Evolutionary conservation across 2,329 filamentous ascomycete species (phyloP).

Genomic region (Pezicula carpinea): DNA sequence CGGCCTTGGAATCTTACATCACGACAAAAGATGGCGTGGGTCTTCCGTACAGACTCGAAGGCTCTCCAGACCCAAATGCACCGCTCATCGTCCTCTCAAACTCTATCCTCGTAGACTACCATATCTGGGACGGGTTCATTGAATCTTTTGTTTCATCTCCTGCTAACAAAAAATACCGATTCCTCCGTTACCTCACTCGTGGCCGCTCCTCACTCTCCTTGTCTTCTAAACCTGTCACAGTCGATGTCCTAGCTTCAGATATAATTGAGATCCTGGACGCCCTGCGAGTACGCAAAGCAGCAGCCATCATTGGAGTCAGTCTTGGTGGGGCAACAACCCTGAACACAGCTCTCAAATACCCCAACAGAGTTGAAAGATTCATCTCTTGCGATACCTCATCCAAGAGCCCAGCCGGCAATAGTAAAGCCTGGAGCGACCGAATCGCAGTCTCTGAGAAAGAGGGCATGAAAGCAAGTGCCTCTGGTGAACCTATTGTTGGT

Average conservation of each 20-base stretch:
- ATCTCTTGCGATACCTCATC: conserved; percentile 77
- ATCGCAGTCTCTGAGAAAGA: conserved; percentile 62
- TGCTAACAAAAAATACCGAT: conserved; percentile 48
- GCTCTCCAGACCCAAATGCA: conserved; percentile 59
- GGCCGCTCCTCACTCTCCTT: conserved; percentile 36
- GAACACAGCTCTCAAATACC: conserved; percentile 65
- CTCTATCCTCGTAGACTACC: conserved; percentile 71
- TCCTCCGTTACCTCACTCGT: conserved; percentile 74
- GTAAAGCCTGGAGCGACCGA: conserved; percentile 74
- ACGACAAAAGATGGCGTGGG: conserved; percentile 63
- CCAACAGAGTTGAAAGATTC: conserved; percentile 53
- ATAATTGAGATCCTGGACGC: conserved; percentile 61
- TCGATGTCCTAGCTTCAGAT: conserved; percentile 63
- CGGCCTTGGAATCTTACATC: conserved; percentile 62
- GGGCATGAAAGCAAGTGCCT: conserved; percentile 28
- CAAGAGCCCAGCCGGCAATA: conserved; percentile 67
- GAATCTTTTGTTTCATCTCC: conserved; percentile 20
- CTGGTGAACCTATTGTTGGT: conserved; percentile 54
- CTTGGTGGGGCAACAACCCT: conserved; percentile 77
- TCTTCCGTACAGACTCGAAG: conserved; percentile 73
- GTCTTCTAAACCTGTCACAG: conserved; percentile 16
- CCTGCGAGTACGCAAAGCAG: conserved; percentile 62
- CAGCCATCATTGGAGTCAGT: conserved; percentile 69
- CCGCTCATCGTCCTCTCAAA: conserved; percentile 74
- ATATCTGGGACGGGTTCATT: conserved; percentile 78